A percentile compares a stretch with the other conserved stretches of the same genome.
These are phyloP conservation scores for Litsea cubeba DNA, from an alignment of 164 flowering plant species.

Conservation along the genomic window DNA sequence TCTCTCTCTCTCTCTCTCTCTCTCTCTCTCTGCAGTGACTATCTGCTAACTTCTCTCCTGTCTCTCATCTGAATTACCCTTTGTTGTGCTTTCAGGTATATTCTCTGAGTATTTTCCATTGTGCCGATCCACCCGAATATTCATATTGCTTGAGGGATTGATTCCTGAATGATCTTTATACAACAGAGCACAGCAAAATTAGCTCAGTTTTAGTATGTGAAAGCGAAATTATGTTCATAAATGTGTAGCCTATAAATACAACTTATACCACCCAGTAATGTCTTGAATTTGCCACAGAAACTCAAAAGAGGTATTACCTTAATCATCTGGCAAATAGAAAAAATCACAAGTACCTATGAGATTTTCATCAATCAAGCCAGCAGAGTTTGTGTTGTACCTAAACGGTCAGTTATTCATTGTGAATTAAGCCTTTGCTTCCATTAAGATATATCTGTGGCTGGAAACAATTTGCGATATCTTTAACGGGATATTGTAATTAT, in stretches of 20 bases:
- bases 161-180: conserved; percentile 38
- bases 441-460: too few relatives aligned
- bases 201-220: conserved; percentile 43
- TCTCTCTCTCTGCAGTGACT: background rate
- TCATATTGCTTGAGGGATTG: conserved; percentile 54
- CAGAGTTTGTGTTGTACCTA: conserved; percentile 87
- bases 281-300: background rate
- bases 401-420: conserved; percentile 4
- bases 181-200: background rate
- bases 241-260: conserved; percentile 65
- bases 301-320: conserved; percentile 45
- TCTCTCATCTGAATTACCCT: conserved; percentile 35
- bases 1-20: background rate
- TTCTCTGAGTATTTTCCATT: conserved; percentile 59
- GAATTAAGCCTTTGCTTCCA: background rate
- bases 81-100: conserved; percentile 47
- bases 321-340: conserved; percentile 89
- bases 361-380: conserved; percentile 78
- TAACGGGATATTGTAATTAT: conserved; percentile 51
- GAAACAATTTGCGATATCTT: background rate
- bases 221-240: conserved; percentile 90
- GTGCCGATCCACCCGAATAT: conserved; percentile 53
- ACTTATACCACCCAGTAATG: conserved; percentile 1
- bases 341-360: conserved; percentile 82
- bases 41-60: conserved; percentile 21